phyloP scores from a whole-genome alignment of 2,329 filamentous ascomycete species.

The Xylariomycetidae sp. region DNA sequence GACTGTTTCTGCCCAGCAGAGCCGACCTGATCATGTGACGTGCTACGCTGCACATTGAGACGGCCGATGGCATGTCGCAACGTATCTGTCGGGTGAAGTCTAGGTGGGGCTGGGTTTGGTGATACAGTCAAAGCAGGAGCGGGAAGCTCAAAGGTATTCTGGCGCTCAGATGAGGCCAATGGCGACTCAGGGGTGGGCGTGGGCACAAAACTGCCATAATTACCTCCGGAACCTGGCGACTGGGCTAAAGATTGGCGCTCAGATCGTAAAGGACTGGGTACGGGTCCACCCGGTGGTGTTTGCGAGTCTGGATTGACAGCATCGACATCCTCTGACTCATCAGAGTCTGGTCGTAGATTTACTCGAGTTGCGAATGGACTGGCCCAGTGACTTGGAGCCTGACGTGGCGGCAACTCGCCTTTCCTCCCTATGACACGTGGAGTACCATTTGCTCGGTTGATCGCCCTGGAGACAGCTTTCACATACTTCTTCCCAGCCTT shows the following conservation, averaged over 20 bases:
- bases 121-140: constrained; percentile 46
- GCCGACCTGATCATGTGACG: constrained; percentile 25
- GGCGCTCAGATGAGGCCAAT: constrained; percentile 19
- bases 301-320: no score
- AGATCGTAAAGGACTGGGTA: constrained; percentile 16
- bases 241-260: constrained; percentile 39
- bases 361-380: constrained; percentile 20
- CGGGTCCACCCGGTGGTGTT: constrained; percentile 12
- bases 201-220: constrained; percentile 50
- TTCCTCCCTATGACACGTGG: constrained; percentile 33
- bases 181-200: constrained; percentile 31
- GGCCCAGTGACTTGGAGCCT: constrained; percentile 27
- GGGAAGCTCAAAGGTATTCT: constrained; percentile 46
- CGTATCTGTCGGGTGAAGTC: constrained; percentile 9
- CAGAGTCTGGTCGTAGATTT: constrained; percentile 6
- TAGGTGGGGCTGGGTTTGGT: constrained; percentile 18
- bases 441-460: constrained; percentile 56
- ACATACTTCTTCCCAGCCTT: constrained; percentile 93
- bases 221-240: constrained; percentile 32
- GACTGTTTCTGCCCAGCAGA: constrained; percentile 6
- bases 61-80: constrained; percentile 17
- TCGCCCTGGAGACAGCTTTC: constrained; percentile 73
- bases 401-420: constrained; percentile 27
- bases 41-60: constrained; percentile 30
- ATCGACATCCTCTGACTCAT: constrained; percentile 14